Evolutionary conservation across 495 filamentous ascomycete genomes (phyloP).

Genomic region (Aspergillus wentii): DNA sequence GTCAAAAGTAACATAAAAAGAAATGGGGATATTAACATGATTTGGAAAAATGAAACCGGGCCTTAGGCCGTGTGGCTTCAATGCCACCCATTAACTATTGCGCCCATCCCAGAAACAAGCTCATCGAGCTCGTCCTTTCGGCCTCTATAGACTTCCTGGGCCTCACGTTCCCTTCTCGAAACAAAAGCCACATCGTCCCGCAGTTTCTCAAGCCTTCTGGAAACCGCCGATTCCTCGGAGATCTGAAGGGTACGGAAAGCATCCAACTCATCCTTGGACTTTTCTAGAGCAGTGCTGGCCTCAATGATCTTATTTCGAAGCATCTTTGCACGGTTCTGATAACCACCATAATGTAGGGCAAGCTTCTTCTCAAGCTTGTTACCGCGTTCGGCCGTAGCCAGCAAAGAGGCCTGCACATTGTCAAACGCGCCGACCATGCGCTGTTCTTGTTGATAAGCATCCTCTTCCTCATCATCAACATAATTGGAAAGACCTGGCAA

Average conservation of each 20-base stretch:
- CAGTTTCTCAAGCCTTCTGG: slow-evolving; percentile 66
- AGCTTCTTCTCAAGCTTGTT: slow-evolving; percentile 94
- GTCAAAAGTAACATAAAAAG: not conserved
- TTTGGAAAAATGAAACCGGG: not conserved
- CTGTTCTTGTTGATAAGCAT: slow-evolving; percentile 41
- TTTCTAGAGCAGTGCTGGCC: slow-evolving; percentile 69
- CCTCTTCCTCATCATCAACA: slow-evolving; percentile 59
- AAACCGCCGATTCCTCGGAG: slow-evolving; percentile 71
- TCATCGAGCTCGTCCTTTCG: slow-evolving; percentile 73
- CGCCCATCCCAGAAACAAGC: slow-evolving; percentile 38
- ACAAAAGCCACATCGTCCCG: slow-evolving; percentile 81
- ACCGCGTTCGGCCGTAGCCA: slow-evolving; percentile 66
- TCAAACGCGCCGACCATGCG: slow-evolving; percentile 39
- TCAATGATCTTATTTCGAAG: slow-evolving; percentile 78
- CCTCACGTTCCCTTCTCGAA: slow-evolving; percentile 78
- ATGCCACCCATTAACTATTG: slow-evolving; percentile 41
- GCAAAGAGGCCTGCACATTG: slow-evolving; percentile 63
- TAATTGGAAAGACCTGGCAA: slow-evolving; percentile 78
- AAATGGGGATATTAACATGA: not conserved
- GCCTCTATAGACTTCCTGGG: slow-evolving; percentile 77
- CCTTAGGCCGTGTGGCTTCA: slow-evolving; percentile 12
- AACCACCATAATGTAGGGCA: slow-evolving; percentile 80
- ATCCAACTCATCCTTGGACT: slow-evolving; percentile 65
- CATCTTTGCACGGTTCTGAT: slow-evolving; percentile 78
- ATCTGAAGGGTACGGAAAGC: slow-evolving; percentile 72